phyloP scores from a whole-genome alignment of 306 rosid species.

The Alnus rubra region DNA sequence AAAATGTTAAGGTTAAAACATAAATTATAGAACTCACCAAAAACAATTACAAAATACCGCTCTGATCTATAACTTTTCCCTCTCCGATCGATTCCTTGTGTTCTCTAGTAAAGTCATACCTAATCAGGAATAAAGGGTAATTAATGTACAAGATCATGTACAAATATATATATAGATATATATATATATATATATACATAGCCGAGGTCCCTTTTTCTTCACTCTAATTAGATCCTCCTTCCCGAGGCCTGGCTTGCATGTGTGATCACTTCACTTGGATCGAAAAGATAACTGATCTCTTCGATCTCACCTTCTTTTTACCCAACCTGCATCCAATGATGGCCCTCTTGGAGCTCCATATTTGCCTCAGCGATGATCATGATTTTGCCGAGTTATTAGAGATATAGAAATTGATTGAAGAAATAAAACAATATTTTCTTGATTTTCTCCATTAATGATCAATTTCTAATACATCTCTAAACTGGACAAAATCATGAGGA shows the following conservation, averaged over 20 bases:
- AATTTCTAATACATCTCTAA: no score
- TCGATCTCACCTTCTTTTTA: constrained; percentile 19
- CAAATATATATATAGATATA: constrained; percentile 6
- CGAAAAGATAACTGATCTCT: constrained; percentile 19
- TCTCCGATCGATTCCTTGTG: not conserved
- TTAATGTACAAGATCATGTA: constrained; percentile 43
- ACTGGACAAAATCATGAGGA: not conserved
- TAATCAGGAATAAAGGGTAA: constrained; percentile 42
- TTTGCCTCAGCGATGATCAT: not conserved
- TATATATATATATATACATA: no score
- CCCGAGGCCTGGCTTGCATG: constrained; percentile 24
- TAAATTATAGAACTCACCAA: constrained; percentile 18
- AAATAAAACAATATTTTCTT: not conserved
- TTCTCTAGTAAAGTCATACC: constrained; percentile 49
- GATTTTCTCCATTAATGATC: no score
- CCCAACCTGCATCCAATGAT: not conserved
- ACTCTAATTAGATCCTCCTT: constrained; percentile 27
- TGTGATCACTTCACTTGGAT: constrained; percentile 7
- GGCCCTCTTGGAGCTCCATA: not conserved
- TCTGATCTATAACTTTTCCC: not conserved
- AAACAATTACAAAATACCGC: constrained; percentile 29
- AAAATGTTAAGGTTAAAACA: constrained; percentile 28
- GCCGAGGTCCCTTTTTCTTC: not conserved
- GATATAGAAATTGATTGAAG: not conserved
- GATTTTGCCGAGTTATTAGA: constrained; percentile 1